Evolutionary conservation across 2,329 filamentous ascomycete species (phyloP), one percentile per base, ranked within the genome.

Genomic region (Amauroascus verrucosus): DNA sequence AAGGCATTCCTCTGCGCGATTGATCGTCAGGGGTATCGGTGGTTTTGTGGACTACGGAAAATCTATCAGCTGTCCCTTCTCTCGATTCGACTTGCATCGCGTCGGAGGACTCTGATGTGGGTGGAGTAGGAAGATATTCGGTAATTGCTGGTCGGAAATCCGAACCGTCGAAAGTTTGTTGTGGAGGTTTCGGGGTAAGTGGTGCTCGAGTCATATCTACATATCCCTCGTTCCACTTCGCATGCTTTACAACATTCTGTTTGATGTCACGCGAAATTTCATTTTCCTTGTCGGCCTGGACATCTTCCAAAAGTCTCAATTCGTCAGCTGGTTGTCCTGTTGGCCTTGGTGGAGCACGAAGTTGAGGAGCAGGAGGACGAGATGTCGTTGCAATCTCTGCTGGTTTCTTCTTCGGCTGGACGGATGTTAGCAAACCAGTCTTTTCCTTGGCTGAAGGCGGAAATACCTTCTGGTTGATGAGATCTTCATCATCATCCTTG

Each of bases 401-500:
- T 1, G 75, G 74, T 69, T 85, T 85, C 65, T 83, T 82, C 71
- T 88, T 89, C 64, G 85, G 85, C 61, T 86, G 81, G 75, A 56
- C 56, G 57, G 57, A 24, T 35, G 56, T 69, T 58, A 69, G 71
- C 74, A 60, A n/a, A 73, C 14, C 22, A 24, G 3, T 66, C 62
- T 62, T 59, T 55, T 62, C 57, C 72, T 68, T 30, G 63, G 63
- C 33, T 66, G 37, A 49, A 30, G 49, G 26, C 38, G 14, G 22
- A 54, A 79, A 69, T 76, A 91, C 87, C 81, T 93, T 95, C 69
- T 93, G 87, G 72, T 95, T 94, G 73, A 95, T 84, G 64, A 95
- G 79, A 67, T 96, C 89, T 63, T 97, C 91, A 64, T 97, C 93
- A 64, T 95, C 87, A 61, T 82, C 84, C 72, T 93, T 94, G 75